These are phyloP conservation scores for Calonectria montana DNA, from an alignment of 2,329 filamentous ascomycete species.

Conservation along the genomic window DNA sequence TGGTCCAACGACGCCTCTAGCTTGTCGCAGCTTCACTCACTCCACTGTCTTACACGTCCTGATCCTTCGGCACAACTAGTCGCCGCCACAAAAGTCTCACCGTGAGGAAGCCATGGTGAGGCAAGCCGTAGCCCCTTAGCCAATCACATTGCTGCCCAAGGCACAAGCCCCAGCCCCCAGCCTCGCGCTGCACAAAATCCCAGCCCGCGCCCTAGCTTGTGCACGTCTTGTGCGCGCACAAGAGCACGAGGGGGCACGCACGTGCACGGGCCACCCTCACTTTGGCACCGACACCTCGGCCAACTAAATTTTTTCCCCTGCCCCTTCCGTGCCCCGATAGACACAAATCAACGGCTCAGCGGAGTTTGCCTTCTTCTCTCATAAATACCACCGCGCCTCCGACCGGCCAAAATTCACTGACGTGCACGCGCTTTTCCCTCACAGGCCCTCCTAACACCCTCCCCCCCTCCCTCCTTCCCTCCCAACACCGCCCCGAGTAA, in stretches of 20 bases:
- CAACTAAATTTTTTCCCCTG: conserved; percentile 51
- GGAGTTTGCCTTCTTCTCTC: conserved; percentile 52
- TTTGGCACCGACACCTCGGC: conserved; percentile 37
- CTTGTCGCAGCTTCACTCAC: conserved; percentile 2
- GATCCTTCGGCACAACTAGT: conserved; percentile 5
- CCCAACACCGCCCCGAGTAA: conserved; percentile 18
- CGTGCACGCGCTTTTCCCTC: conserved; percentile 60
- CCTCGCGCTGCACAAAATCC: conserved; percentile 22
- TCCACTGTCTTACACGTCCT: conserved; percentile 13
- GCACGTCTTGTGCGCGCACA: not conserved
- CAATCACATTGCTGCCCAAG: not conserved
- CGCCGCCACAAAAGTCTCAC: conserved; percentile 19
- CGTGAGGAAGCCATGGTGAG: not conserved
- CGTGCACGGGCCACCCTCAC: conserved; percentile 25
- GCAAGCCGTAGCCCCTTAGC: not conserved
- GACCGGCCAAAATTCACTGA: conserved; percentile 56
- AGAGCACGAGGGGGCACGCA: conserved; percentile 10
- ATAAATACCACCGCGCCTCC: conserved; percentile 61
- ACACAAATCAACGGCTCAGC: conserved; percentile 50
- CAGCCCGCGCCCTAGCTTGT: not conserved
- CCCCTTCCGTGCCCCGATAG: conserved; percentile 52
- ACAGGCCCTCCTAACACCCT: conserved; percentile 49
- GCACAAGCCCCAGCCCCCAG: conserved; percentile 22
- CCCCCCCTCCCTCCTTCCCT: conserved; percentile 32
- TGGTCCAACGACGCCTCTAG: not conserved